phyloP scores from a whole-genome alignment of 1,284 basidiomycete species.

The Filobasidium uniguttulatum region DNA sequence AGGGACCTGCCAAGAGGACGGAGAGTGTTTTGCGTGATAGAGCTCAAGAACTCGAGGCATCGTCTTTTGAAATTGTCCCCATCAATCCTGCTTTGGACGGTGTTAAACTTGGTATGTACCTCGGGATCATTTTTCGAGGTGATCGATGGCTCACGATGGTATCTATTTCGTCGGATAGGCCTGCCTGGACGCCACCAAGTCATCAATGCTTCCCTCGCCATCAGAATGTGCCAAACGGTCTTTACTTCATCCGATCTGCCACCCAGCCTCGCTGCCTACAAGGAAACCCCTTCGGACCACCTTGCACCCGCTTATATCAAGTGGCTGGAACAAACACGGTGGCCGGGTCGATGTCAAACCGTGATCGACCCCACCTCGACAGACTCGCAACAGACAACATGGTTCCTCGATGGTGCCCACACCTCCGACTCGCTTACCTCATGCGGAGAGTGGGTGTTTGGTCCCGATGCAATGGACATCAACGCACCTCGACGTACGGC shows the following conservation, averaged over 20 bases:
- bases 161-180: conserved; percentile 39
- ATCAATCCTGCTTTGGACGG: conserved; percentile 41
- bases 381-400: conserved; percentile 43
- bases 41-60: conserved; percentile 55
- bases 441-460: conserved; percentile 62
- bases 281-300: conserved; percentile 18
- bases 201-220: conserved; percentile 78
- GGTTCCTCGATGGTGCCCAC: conserved; percentile 94
- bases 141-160: not conserved
- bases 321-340: conserved; percentile 58
- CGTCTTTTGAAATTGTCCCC: conserved; percentile 51
- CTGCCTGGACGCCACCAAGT: conserved; percentile 79
- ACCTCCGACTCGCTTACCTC: conserved; percentile 78
- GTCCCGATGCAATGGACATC: conserved; percentile 11
- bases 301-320: conserved; percentile 47
- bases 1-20: conserved; percentile 48
- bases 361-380: conserved; percentile 46
- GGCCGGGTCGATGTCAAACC: conserved; percentile 95
- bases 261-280: conserved; percentile 19
- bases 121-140: not conserved
- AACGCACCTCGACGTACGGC: not conserved
- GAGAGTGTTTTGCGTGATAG: conserved; percentile 49
- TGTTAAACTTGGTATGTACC: conserved; percentile 50
- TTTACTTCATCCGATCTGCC: conserved; percentile 38
- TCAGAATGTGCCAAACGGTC: conserved; percentile 60